These are phyloP conservation scores for Agrocybe pediades DNA, from an alignment of 768 basidiomycete genomes.

Conservation along the genomic window DNA sequence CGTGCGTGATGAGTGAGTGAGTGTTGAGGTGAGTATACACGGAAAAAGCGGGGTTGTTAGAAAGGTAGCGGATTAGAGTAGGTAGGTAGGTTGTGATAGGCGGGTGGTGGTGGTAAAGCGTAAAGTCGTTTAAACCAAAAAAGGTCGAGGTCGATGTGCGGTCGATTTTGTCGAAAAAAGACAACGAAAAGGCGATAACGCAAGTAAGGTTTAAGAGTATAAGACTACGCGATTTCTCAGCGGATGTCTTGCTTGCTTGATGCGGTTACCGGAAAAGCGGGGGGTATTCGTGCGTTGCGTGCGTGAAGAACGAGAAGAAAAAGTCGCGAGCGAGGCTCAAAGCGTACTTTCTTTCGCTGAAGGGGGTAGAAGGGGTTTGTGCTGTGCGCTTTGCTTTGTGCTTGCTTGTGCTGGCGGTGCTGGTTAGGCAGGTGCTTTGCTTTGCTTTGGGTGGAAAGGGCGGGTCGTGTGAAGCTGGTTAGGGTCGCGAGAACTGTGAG, in stretches of 20 bases:
- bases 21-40: slow-evolving; percentile 1
- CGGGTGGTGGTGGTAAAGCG: no score
- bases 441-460: neutral
- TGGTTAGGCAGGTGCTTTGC: neutral
- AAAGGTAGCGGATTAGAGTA: slow-evolving; percentile 4
- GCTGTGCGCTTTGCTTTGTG: neutral
- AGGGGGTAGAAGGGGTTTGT: slow-evolving; percentile 12
- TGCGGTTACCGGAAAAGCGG: slow-evolving; percentile 16
- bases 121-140: no score
- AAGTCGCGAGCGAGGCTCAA: slow-evolving; percentile 71
- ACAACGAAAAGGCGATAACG: no score
- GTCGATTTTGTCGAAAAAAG: no score
- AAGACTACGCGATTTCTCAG: slow-evolving; percentile 45
- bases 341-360: slow-evolving; percentile 49
- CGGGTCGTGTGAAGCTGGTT: slow-evolving; percentile 7
- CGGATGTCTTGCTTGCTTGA: slow-evolving; percentile 34
- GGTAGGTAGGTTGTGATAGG: slow-evolving; percentile 9
- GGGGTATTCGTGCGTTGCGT: neutral
- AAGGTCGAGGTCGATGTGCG: no score
- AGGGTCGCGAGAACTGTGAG: slow-evolving; percentile 7
- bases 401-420: neutral
- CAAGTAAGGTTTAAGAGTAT: no score
- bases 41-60: slow-evolving; percentile 9
- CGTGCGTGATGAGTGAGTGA: slow-evolving; percentile 1
- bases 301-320: slow-evolving; percentile 7